Evolutionary conservation across 805 yeast genomes (phyloP).

Genomic region (Metschnikowia reukaufii): DNA sequence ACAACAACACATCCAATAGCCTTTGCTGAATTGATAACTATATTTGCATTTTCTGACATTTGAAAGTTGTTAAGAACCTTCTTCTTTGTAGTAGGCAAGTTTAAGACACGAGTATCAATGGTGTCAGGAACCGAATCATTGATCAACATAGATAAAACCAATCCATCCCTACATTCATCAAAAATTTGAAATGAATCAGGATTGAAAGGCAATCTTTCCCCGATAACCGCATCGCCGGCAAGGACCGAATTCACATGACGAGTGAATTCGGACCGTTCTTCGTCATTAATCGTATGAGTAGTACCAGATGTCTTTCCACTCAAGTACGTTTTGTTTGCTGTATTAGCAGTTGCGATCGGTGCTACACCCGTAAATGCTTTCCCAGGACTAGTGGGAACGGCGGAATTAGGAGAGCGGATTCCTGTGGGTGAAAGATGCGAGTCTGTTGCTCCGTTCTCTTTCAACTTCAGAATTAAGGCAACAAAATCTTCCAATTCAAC

Average conservation of each 20-base stretch:
- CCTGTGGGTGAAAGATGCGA: constrained; percentile 9
- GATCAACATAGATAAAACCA: constrained; percentile 87
- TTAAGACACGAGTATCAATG: constrained; percentile 95
- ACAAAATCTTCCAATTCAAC: constrained; percentile 96
- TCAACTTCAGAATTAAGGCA: constrained; percentile 74
- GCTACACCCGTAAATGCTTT: constrained; percentile 28
- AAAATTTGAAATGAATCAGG: constrained; percentile 92
- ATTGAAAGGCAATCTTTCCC: constrained; percentile 84
- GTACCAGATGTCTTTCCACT: constrained; percentile 88
- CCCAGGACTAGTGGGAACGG: constrained; percentile 20
- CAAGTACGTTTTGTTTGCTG: constrained; percentile 63
- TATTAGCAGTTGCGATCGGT: constrained; percentile 51
- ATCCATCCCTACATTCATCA: constrained; percentile 95
- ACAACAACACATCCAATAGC: constrained; percentile 99
- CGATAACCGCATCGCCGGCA: constrained; percentile 84
- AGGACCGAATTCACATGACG: constrained; percentile 92
- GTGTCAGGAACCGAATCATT: constrained; percentile 98
- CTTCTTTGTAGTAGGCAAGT: constrained; percentile 72
- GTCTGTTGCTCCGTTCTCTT: constrained; percentile 37
- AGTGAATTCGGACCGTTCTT: constrained; percentile 93
- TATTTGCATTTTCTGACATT: constrained; percentile 95
- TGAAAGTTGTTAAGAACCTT: constrained; percentile 88
- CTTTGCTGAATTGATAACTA: constrained; percentile 96
- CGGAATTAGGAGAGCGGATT: constrained; percentile 1
- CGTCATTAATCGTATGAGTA: constrained; percentile 95